These are phyloP conservation scores for Corymbia calophylla DNA, from an alignment of 441 rosid species.

Conservation along the genomic window DNA sequence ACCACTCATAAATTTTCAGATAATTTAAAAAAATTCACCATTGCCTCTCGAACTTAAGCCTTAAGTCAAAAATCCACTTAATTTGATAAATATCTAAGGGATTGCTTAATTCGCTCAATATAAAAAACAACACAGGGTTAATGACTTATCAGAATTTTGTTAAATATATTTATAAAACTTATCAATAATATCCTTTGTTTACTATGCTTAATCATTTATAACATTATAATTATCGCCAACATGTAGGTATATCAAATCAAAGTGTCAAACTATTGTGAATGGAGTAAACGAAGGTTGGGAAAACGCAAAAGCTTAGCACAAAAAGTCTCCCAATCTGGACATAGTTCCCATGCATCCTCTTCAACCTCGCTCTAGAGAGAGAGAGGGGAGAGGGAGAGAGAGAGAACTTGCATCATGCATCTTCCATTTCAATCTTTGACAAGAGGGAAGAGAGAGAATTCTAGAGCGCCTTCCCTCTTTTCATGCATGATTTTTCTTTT, in stretches of 20 bases:
- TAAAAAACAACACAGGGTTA: no score
- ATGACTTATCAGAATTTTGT: background rate
- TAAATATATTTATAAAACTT: background rate
- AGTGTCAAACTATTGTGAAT: background rate
- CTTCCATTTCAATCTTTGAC: slow-evolving; percentile 2
- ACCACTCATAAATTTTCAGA: no score
- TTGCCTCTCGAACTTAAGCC: background rate
- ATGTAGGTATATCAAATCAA: no score
- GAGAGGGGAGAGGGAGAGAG: background rate
- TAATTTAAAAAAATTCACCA: no score
- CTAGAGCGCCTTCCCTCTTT: background rate
- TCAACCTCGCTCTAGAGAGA: background rate
- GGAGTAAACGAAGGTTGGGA: background rate
- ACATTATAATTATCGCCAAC: background rate
- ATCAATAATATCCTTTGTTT: background rate
- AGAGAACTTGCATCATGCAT: slow-evolving; percentile 5
- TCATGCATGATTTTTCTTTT: background rate
- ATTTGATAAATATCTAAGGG: background rate
- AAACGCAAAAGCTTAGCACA: background rate
- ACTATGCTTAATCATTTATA: background rate
- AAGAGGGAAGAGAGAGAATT: background rate
- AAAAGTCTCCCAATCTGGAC: background rate
- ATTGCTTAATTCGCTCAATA: no score
- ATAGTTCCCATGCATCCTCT: background rate
- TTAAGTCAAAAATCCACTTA: background rate